Evolutionary conservation across 2,329 filamentous ascomycete genomes (phyloP), one percentile per base, ranked within the genome.

Genomic region (Colletotrichum neosansevieriae): DNA sequence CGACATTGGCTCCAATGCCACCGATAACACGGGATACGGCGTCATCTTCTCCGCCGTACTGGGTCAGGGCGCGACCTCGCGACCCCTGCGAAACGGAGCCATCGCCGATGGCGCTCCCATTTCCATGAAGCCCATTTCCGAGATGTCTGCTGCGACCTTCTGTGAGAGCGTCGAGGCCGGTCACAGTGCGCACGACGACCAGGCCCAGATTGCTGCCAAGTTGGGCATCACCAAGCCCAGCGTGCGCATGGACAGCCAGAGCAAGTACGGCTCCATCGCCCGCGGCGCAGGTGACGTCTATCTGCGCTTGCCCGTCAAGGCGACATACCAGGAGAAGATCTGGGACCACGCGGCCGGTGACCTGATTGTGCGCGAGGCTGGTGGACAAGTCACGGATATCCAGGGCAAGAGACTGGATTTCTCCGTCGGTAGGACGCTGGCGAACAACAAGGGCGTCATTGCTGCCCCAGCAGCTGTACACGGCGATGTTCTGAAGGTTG

Each of bases 281-380:
- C 88, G 96, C 71, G 96, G 96, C 51, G 94, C 94, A 5, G 96
- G 94, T 57, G 96, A 99, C 77, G 91, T 99, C 72, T 99, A 99
- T 82, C 87, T 99, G 66, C 89, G 97, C 61, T 83, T 99, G 67
- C 96, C 96, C 3, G 91, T 93, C 69, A 92, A 89, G 78, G 92
- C 91, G 74, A 91, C 91, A 61, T 99, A 99, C 82, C 90, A 97
- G 79, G 96, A 99, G 86, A 99, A 99, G 88, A 99, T 99, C 73
- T 99, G 96, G 96, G 96, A 99, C 78, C 96, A 99, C 79, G 96
- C 96, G 17, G 96, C 95, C 12, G 96, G 96, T 45, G 94, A 97
- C 75, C 82, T 99, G 67, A 94, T 99, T 73, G 96, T 98, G 45
- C 87, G 94, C 65, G 97, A 99, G 82, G 94, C 96, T 3, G 96